Evolutionary conservation across 495 filamentous ascomycete genomes (phyloP).

Genomic region (Penicillium turbatum): DNA sequence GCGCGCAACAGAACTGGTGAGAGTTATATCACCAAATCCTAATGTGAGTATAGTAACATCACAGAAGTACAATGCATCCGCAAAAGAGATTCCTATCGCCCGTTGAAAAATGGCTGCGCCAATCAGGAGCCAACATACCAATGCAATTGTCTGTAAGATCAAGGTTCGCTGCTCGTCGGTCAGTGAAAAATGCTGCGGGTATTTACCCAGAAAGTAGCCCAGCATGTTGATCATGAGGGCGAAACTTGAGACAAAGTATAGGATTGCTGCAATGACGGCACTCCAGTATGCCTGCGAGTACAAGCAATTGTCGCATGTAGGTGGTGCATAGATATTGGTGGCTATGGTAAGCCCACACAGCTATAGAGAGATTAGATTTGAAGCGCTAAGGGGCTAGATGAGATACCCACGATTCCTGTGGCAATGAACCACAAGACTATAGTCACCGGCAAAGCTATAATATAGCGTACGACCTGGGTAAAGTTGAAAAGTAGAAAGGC

Average conservation of each 20-base stretch:
- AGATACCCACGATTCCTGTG: conserved; percentile 54
- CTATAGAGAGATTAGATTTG: conserved; percentile 29
- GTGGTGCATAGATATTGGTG: conserved; percentile 59
- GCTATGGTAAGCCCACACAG: conserved; percentile 56
- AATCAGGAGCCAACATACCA: conserved; percentile 59
- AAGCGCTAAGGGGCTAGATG: neutral
- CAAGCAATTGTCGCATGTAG: conserved; percentile 50
- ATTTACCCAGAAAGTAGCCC: conserved; percentile 72
- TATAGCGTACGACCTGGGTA: conserved; percentile 73
- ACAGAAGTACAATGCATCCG: conserved; percentile 59
- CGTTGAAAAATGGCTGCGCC: conserved; percentile 55
- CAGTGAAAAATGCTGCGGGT: conserved; percentile 69
- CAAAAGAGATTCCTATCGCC: conserved; percentile 46
- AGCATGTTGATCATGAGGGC: conserved; percentile 74
- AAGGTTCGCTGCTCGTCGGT: conserved; percentile 67
- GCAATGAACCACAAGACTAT: conserved; percentile 67
- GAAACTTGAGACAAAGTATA: conserved; percentile 61
- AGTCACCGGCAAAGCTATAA: conserved; percentile 63
- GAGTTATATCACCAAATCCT: conserved; percentile 59
- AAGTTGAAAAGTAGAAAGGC: conserved; percentile 79
- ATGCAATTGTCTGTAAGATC: conserved; percentile 60
- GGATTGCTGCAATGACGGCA: conserved; percentile 61
- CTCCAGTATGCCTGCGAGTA: conserved; percentile 79
- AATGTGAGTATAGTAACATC: conserved; percentile 63
- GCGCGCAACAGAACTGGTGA: conserved; percentile 47